Conservation (phyloP, 1,139 yeast species). For the Pichia sp. region DNA sequence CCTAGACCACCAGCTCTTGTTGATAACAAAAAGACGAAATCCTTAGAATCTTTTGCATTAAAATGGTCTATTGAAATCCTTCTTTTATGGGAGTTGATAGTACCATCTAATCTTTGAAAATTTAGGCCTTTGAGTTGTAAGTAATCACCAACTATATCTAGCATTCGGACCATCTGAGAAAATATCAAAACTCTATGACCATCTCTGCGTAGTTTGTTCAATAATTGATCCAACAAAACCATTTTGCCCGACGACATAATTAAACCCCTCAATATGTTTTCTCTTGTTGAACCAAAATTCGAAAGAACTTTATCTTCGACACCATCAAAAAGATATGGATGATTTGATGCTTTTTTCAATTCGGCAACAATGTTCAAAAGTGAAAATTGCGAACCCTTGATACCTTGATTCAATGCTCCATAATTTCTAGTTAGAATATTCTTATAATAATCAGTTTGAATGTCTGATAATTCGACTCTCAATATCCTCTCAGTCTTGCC, state of each 20-base stretch:
- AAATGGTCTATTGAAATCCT: conserved; percentile 94
- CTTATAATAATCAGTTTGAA: conserved; percentile 92
- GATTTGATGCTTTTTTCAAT: conserved; percentile 93
- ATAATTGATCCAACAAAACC: conserved; percentile 87
- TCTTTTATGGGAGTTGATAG: conserved; percentile 90
- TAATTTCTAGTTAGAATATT: conserved; percentile 90
- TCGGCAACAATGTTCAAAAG: conserved; percentile 91
- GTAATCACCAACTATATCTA: conserved; percentile 93
- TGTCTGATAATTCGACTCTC: conserved; percentile 90
- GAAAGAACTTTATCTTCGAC: conserved; percentile 82
- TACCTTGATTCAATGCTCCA: conserved; percentile 83
- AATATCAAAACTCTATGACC: conserved; percentile 95
- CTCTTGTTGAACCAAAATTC: conserved; percentile 68
- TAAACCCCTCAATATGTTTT: conserved; percentile 79
- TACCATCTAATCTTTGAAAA: conserved; percentile 94
- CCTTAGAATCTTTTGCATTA: conserved; percentile 90
- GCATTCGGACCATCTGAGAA: conserved; percentile 95
- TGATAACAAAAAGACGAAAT: conserved; percentile 83
- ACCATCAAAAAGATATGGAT: conserved; percentile 90
- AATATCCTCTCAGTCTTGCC: conserved; percentile 91
- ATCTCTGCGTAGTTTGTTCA: conserved; percentile 79
- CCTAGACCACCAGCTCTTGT: conserved; percentile 99
- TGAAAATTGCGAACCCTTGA: conserved; percentile 72
- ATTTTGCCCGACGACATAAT: conserved; percentile 98
- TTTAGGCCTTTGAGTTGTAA: conserved; percentile 82